A percentile compares a stretch with the other conserved stretches of the same genome.
These are phyloP conservation scores for Ceriops tagal DNA, from an alignment of 345 rosid genomes.

Conservation along the genomic window DNA sequence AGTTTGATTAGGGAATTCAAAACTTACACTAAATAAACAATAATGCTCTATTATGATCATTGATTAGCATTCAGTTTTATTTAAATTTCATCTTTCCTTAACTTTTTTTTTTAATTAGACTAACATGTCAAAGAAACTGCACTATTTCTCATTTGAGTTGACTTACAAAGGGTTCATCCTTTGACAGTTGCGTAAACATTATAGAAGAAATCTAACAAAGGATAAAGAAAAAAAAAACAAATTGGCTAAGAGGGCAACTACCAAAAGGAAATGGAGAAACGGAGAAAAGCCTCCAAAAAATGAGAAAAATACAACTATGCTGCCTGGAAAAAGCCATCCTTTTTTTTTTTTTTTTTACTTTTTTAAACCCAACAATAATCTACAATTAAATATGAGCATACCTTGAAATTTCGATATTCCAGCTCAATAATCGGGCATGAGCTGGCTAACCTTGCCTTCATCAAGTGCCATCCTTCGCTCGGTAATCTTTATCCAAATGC, in stretches of 20 bases:
- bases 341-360: no score
- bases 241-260: neutral
- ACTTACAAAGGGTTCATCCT: slow-evolving; percentile 14
- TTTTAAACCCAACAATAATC: slow-evolving; percentile 1
- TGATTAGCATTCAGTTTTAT: no score
- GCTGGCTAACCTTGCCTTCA: slow-evolving; percentile 65
- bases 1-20: no score
- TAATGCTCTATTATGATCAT: no score
- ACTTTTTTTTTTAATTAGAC: neutral
- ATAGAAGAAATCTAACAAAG: neutral
- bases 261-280: neutral
- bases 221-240: neutral
- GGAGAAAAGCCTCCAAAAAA: slow-evolving; percentile 8
- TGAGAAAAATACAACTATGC: slow-evolving; percentile 5
- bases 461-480: slow-evolving; percentile 62
- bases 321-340: neutral
- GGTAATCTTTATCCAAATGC: slow-evolving; percentile 74
- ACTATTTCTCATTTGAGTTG: slow-evolving; percentile 14
- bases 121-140: slow-evolving; percentile 11
- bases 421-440: slow-evolving; percentile 66
- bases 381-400: neutral
- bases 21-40: no score
- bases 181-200: neutral
- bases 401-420: slow-evolving; percentile 2
- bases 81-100: no score